Percentiles rank a stretch among this genome's conserved stretches.
Evolutionary conservation across 768 basidiomycete genomes (phyloP).

Genomic region (Botryobasidium botryosum): DNA sequence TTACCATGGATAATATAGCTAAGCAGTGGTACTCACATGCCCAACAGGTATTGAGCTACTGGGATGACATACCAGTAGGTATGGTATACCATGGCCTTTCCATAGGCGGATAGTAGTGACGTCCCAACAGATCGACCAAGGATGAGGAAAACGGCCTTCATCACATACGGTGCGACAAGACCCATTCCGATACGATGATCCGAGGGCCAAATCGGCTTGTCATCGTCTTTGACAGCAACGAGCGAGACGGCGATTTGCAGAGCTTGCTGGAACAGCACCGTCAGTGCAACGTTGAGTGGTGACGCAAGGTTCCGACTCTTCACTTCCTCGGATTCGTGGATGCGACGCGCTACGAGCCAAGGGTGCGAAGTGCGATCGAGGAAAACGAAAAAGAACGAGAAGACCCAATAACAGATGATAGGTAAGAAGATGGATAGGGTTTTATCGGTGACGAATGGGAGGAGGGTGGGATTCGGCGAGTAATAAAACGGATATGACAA

Average conservation of each 20-base stretch:
- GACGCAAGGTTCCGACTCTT: conserved; percentile 56
- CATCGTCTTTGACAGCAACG: too few relatives aligned
- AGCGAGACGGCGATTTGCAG: conserved; percentile 44
- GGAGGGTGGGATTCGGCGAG: conserved; percentile 17
- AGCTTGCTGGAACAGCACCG: conserved; percentile 73
- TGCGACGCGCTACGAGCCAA: conserved; percentile 64
- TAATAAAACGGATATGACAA: conserved; percentile 31
- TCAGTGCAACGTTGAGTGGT: conserved; percentile 48
- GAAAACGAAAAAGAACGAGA: conserved; percentile 62
- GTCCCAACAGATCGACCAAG: conserved; percentile 28
- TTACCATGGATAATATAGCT: too few relatives aligned
- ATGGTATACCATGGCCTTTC: conserved; percentile 33
- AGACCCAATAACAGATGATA: conserved; percentile 66
- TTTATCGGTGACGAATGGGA: conserved; percentile 51
- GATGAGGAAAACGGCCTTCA: conserved; percentile 22
- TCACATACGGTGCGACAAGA: conserved; percentile 22
- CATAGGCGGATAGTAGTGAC: conserved; percentile 23
- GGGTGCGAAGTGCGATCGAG: conserved; percentile 62
- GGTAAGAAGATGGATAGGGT: conserved; percentile 56
- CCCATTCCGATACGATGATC: conserved; percentile 28
- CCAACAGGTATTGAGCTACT: conserved; percentile 45
- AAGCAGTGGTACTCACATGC: conserved; percentile 75
- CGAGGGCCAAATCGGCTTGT: conserved; percentile 12
- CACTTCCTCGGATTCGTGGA: conserved; percentile 78
- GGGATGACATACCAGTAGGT: conserved; percentile 94